Base-by-base conservation (phyloP, 192 early-diverging fungal genomes). In the Helicostylum pulchrum region DNA sequence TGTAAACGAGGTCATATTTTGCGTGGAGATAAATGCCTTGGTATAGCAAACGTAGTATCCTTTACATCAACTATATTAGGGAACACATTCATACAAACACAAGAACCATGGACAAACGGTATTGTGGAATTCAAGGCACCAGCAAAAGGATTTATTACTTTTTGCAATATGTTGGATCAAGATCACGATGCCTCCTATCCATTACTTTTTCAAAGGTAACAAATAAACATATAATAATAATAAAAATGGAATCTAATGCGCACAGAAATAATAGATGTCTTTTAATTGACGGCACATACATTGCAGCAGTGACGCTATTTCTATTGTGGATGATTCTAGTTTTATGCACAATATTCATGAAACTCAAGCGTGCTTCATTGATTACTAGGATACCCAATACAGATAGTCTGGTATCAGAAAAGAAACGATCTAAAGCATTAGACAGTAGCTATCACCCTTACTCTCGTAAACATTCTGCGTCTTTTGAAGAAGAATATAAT, bases 41-140 rank as follows among this genome's bases (percentile, higher is more conserved):
- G 59, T 17, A 30, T 61, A 23, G 45, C 21, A 1, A 61, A 61
- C 21, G 6, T 17, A 15, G 26, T 61, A 7, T 20, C 26, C 30
- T 17, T 61, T 5, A 1, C 44, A 6, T 11, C 15, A 3, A 49
- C 42, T 7, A 49, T 61, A 12, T 8, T 61, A 32, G 44, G 20
- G 10, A 32, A 17, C 14, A 61, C 59, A 32, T 47, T 23, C 12
- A n/a, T 61, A n/a, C 6, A 12, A 2, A 32, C 9, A n/a, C 59
- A 61, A 42, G 59, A 61, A 30, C 59, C 59, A 2, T 61, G 59
- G 59, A 61, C 59, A 17, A 34, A 61, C 46, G 30, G 42, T 49
- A 50, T 19, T 8, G 19, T 61, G 14, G 59, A 48, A 34, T 47
- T 61, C 9, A 49, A 12, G 26, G 10, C 31, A 7, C 59, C 59